Evolutionary conservation across 345 rosid species (phyloP).

Genomic region (Lenwebbia sp.): DNA sequence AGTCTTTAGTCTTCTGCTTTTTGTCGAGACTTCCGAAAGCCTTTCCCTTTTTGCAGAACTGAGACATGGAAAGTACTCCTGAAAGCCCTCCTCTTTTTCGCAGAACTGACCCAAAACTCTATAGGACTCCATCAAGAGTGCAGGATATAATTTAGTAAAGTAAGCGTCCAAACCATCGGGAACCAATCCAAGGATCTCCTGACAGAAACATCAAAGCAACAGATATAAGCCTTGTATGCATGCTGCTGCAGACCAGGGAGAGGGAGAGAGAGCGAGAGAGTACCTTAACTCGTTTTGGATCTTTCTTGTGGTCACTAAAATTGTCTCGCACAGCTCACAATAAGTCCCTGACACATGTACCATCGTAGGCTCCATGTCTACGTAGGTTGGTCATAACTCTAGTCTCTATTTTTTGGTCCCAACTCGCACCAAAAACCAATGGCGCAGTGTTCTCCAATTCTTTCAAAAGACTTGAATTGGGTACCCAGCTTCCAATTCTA

Average conservation of each 20-base stretch:
- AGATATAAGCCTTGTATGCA: background rate
- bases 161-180: slow-evolving; percentile 78
- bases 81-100: slow-evolving; percentile 60
- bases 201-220: background rate
- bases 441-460: slow-evolving; percentile 57
- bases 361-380: slow-evolving; percentile 60
- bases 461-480: slow-evolving; percentile 43
- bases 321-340: slow-evolving; percentile 78
- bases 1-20: slow-evolving; percentile 7
- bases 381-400: slow-evolving; percentile 57
- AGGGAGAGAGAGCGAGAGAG: background rate
- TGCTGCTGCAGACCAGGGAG: background rate
- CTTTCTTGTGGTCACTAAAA: slow-evolving; percentile 70
- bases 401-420: slow-evolving; percentile 78
- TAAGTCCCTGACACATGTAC: slow-evolving; percentile 59
- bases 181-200: slow-evolving; percentile 71
- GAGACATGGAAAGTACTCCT: slow-evolving; percentile 33
- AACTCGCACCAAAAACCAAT: slow-evolving; percentile 60
- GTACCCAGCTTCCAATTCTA: slow-evolving; percentile 68
- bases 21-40: slow-evolving; percentile 8
- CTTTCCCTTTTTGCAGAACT: too few relatives aligned
- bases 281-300: slow-evolving; percentile 70
- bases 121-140: slow-evolving; percentile 71
- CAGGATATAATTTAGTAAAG: slow-evolving; percentile 64
- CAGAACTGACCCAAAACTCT: slow-evolving; percentile 40